Evolutionary conservation across 768 basidiomycete species (phyloP), one percentile per base, ranked within the genome.

Genomic region (Russula sp.): DNA sequence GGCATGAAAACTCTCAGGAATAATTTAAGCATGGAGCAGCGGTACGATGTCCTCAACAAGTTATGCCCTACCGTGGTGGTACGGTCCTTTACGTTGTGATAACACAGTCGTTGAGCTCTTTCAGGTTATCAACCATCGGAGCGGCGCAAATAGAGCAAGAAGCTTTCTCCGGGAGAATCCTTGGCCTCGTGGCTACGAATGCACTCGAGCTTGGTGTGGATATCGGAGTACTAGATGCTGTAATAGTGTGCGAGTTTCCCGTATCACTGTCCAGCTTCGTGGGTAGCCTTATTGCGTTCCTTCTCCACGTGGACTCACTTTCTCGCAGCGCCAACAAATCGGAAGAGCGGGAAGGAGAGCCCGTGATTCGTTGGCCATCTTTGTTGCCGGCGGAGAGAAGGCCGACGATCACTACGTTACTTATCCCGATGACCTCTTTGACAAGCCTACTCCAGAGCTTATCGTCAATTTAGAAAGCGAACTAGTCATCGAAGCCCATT

Each of bases 151-250:
- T 95, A 56, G 93, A 96, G 73, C 79, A 83, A 51, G 89, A 94
- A 70, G 93, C 94, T 5, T 96, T 96, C 71, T 84, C 86, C 1
- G 92, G 92, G 2, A 80, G 84, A 66, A 78, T 95, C 11, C 82
- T 96, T 0, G 93, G 94, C 14, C 88, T 95, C 51, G 81, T 96
- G 38, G 90, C 92, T 0, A 96, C 93, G 0, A 95, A 93, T 69
- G 93, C 93, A 0, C 80, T 95, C 14, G 94, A 96, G 73, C 83
- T 95, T 8, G 92, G 92, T 16, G 88, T 94, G n/a, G 92, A 94
- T 69, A 94, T 94, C 40, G 92, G 91, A 18, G 83, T 81, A n/a
- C 74, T 94, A 57, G 94, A 95, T 71, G 90, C 89, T 8, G 93
- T 95, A 48, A 84, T 96, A 61, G 90, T 93, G 83, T 82, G 94